A percentile compares a stretch with the other conserved stretches of the same genome.
These are phyloP conservation scores for Trypanosomatidae sp. DNA, from an alignment of 208 protist species.

Conservation along the genomic window DNA sequence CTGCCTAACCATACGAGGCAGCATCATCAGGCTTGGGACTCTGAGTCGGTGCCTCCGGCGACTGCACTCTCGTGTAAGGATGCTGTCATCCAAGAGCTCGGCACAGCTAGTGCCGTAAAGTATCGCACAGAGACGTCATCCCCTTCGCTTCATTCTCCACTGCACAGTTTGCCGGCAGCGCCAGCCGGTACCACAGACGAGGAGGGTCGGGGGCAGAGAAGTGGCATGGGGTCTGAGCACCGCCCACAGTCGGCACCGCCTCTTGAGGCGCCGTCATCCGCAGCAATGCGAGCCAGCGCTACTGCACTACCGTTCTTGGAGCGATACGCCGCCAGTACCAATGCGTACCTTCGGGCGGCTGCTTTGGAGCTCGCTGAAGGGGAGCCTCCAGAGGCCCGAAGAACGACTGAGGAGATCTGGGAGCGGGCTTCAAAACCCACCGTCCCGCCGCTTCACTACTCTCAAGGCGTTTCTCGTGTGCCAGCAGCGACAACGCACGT, in stretches of 20 bases:
- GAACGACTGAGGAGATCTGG: background rate
- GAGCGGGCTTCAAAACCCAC: background rate
- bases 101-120: background rate
- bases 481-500: background rate
- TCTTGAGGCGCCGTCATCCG: background rate
- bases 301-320: background rate
- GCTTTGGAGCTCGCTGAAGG: constrained; percentile 13
- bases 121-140: background rate
- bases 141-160: background rate
- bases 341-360: constrained; percentile 27
- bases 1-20: background rate
- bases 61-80: background rate
- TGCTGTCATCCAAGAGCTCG: background rate
- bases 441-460: background rate
- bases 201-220: background rate
- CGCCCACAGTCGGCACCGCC: background rate
- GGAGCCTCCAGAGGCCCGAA: background rate
- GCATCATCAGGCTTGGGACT: background rate
- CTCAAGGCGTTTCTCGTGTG: background rate
- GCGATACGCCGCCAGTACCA: constrained; percentile 20
- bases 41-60: background rate
- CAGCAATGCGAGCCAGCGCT: background rate
- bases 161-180: background rate
- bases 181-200: background rate
- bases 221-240: background rate